A percentile compares a stretch with the other conserved stretches of the same genome.
These are phyloP conservation scores for Scopulariopsis brevicaulis DNA, from an alignment of 2,329 filamentous ascomycete genomes.

Conservation along the genomic window DNA sequence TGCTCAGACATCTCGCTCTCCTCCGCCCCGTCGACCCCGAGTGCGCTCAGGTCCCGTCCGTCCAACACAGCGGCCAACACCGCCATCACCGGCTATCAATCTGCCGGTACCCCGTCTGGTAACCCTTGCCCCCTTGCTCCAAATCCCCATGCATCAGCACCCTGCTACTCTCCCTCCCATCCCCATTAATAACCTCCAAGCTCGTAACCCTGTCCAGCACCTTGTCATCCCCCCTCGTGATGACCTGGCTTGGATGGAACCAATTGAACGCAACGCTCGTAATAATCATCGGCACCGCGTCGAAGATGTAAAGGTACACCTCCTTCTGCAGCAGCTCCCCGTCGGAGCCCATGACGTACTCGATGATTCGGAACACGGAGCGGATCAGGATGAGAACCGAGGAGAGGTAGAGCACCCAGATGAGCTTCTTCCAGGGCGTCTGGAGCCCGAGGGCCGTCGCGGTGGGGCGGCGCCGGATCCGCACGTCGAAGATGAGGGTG, in stretches of 20 bases:
- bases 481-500: constrained; percentile 30
- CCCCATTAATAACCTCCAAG: not conserved
- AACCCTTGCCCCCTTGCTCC: not conserved
- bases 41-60: too few relatives aligned
- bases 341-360: constrained; percentile 28
- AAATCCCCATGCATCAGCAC: not conserved
- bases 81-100: too few relatives aligned
- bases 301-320: constrained; percentile 30
- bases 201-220: not conserved
- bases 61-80: too few relatives aligned
- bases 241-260: not conserved
- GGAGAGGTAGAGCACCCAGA: constrained; percentile 22
- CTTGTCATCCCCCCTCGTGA: not conserved
- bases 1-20: too few relatives aligned
- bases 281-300: constrained; percentile 10
- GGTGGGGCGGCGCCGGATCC: constrained; percentile 5
- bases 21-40: too few relatives aligned
- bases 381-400: constrained; percentile 27
- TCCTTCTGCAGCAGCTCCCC: constrained; percentile 28
- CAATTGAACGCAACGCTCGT: not conserved
- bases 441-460: constrained; percentile 4
- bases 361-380: constrained; percentile 33
- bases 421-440: constrained; percentile 18
- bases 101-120: too few relatives aligned
- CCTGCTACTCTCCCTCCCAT: not conserved